Evolutionary conservation across 2,329 filamentous ascomycete genomes (phyloP).

Genomic region (Furcasterigmium furcatum): DNA sequence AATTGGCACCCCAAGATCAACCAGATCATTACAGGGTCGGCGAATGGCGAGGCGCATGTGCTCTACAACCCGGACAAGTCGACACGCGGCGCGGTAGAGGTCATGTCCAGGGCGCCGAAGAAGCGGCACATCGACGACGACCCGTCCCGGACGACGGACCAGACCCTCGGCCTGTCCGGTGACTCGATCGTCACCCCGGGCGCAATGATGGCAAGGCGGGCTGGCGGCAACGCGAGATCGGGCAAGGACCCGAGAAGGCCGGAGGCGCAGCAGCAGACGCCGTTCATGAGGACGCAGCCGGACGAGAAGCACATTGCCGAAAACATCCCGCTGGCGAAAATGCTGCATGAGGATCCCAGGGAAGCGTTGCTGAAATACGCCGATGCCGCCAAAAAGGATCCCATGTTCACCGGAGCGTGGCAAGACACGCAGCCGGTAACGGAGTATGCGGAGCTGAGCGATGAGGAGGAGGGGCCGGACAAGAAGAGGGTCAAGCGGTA

Average conservation of each 20-base stretch:
- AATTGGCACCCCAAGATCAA: slow-evolving; percentile 94
- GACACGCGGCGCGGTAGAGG: slow-evolving; percentile 73
- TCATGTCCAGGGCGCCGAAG: slow-evolving; percentile 92
- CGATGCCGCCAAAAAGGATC: slow-evolving; percentile 87
- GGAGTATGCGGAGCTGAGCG: slow-evolving; percentile 85
- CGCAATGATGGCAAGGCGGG: slow-evolving; percentile 45
- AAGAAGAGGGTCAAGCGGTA: slow-evolving; percentile 38
- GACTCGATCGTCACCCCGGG: slow-evolving; percentile 76
- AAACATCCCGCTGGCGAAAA: slow-evolving; percentile 83
- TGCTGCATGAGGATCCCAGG: slow-evolving; percentile 94
- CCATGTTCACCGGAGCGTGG: slow-evolving; percentile 93
- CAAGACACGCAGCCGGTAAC: slow-evolving; percentile 87
- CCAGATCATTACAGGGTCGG: slow-evolving; percentile 91
- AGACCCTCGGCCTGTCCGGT: slow-evolving; percentile 75
- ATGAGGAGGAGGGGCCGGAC: slow-evolving; percentile 32
- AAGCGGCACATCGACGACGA: slow-evolving; percentile 95
- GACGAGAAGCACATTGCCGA: slow-evolving; percentile 87
- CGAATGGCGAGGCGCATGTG: slow-evolving; percentile 84
- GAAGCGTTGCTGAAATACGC: slow-evolving; percentile 95
- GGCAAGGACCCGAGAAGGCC: slow-evolving; percentile 82
- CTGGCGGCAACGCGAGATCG: slow-evolving; percentile 71
- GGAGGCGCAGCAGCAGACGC: slow-evolving; percentile 80
- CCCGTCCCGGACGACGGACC: slow-evolving; percentile 79
- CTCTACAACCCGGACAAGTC: slow-evolving; percentile 89
- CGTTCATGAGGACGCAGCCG: slow-evolving; percentile 85